These are phyloP conservation scores for Neurospora sp. DNA, from an alignment of 495 filamentous ascomycete species.

Conservation along the genomic window DNA sequence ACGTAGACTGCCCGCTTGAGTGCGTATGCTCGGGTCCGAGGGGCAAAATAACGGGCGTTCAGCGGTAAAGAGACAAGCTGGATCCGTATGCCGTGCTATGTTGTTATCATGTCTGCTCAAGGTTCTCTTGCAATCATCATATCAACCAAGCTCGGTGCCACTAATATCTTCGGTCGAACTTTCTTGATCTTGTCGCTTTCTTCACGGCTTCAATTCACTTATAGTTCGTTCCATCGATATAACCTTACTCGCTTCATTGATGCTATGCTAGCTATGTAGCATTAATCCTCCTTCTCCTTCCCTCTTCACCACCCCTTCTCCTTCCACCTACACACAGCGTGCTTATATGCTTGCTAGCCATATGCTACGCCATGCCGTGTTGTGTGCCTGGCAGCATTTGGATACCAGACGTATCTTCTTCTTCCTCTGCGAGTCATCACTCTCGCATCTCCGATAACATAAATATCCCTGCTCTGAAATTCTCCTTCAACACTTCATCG, in stretches of 20 bases:
- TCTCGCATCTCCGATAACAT: background rate
- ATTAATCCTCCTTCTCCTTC: background rate
- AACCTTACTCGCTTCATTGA: background rate
- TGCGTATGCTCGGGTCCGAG: background rate
- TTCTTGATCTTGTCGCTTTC: background rate
- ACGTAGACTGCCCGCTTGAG: background rate
- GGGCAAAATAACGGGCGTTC: background rate
- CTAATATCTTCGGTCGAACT: background rate
- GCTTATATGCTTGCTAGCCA: background rate
- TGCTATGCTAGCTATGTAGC: background rate
- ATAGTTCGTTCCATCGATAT: background rate
- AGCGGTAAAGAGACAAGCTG: background rate
- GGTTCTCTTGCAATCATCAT: too few species aligned
- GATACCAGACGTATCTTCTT: background rate
- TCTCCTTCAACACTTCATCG: background rate
- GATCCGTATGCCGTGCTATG: background rate
- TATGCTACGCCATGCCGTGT: background rate
- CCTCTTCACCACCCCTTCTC: background rate
- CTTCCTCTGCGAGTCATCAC: background rate
- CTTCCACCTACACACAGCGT: background rate
- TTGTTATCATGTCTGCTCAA: background rate
- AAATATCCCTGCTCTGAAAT: background rate
- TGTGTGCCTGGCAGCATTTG: background rate
- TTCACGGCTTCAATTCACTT: background rate
- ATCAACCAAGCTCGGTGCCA: too few species aligned